These are phyloP conservation scores for Aspergillus sparsus DNA, from an alignment of 495 filamentous ascomycete species.

Conservation along the genomic window DNA sequence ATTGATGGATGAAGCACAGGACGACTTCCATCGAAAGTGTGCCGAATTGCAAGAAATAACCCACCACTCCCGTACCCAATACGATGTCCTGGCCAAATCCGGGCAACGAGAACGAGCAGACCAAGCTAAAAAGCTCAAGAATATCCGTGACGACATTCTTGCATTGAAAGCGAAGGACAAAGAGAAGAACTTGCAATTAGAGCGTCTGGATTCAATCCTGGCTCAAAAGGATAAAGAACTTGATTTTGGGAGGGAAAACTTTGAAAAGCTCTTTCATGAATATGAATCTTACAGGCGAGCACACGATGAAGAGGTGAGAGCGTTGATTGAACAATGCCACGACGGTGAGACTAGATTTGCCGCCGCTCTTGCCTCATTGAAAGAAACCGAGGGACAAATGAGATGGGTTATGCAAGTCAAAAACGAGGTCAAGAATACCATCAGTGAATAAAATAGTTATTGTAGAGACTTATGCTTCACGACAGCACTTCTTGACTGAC, in stretches of 20 bases:
- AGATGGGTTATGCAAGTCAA: conserved; percentile 69
- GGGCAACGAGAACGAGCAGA: conserved; percentile 57
- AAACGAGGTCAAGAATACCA: conserved; percentile 48
- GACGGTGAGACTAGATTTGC: conserved; percentile 57
- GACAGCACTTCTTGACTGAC: background rate
- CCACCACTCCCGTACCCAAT: conserved; percentile 56
- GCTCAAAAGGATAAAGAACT: conserved; percentile 71
- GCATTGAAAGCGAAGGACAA: conserved; percentile 43
- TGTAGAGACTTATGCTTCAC: background rate
- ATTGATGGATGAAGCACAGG: conserved; percentile 55
- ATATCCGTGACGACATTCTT: conserved; percentile 31
- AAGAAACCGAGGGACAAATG: conserved; percentile 64
- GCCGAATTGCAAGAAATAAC: conserved; percentile 63
- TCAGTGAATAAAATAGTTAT: conserved; percentile 32
- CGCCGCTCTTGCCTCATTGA: conserved; percentile 56
- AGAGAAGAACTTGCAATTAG: conserved; percentile 55
- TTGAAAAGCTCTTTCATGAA: conserved; percentile 56
- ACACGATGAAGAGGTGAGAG: conserved; percentile 59
- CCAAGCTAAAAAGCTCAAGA: conserved; percentile 39
- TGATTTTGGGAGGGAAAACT: conserved; percentile 56
- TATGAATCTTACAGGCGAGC: conserved; percentile 65
- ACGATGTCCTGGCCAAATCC: conserved; percentile 68
- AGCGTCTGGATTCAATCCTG: conserved; percentile 62
- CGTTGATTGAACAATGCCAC: conserved; percentile 56
- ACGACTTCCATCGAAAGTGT: conserved; percentile 58